phyloP scores from a whole-genome alignment of 129 eudicot genomes.

The Chrysanthemum makinoi region DNA sequence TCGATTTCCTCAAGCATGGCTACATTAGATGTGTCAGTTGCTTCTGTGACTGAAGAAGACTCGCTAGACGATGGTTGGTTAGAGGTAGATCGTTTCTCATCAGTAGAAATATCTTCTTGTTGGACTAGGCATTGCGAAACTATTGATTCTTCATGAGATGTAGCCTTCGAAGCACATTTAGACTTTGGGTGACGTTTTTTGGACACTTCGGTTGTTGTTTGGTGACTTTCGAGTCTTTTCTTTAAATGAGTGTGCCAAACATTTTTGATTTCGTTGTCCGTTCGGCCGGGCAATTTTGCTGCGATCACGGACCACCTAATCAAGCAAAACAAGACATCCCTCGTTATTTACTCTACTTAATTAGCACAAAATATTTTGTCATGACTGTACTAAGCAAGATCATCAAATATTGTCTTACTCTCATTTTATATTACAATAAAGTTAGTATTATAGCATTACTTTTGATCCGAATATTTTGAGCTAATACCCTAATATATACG shows the following conservation, averaged over 20 bases:
- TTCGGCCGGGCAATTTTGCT: conserved; percentile 65
- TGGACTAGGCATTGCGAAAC: conserved; percentile 1
- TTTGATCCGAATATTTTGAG: conserved; percentile 22
- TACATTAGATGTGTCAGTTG: conserved; percentile 18
- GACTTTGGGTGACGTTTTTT: conserved; percentile 26
- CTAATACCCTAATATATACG: background rate
- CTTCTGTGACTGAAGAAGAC: conserved; percentile 49
- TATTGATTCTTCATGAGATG: background rate
- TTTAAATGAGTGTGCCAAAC: conserved; percentile 80
- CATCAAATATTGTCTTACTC: background rate
- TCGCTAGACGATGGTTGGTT: conserved; percentile 52
- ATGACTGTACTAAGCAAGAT: background rate
- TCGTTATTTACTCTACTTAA: background rate
- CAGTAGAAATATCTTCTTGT: background rate
- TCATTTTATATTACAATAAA: background rate
- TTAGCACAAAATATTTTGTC: no score
- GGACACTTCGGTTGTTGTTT: conserved; percentile 13
- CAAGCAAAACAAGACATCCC: background rate
- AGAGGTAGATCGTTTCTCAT: background rate
- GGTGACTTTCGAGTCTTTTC: conserved; percentile 50
- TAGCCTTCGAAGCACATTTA: conserved; percentile 19
- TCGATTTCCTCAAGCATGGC: conserved; percentile 28
- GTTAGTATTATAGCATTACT: background rate
- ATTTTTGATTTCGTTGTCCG: conserved; percentile 81
- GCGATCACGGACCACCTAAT: conserved; percentile 86